These are phyloP conservation scores for Vigna nakashimae DNA, from an alignment of 306 rosid genomes.

Conservation along the genomic window DNA sequence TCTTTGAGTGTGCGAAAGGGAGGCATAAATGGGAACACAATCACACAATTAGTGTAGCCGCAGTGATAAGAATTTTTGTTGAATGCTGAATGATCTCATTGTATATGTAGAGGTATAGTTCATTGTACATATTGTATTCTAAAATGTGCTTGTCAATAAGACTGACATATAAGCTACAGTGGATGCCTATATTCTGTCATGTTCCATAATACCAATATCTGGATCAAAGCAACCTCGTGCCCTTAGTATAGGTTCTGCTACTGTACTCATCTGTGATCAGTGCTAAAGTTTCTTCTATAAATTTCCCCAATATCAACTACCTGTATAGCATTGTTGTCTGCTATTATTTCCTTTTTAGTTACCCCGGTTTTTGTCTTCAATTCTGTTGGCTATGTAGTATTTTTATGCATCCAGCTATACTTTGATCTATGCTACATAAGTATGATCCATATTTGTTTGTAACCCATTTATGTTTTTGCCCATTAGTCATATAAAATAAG, in stretches of 20 bases:
- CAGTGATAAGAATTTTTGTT: not conserved
- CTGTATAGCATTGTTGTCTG: not conserved
- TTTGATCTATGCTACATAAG: slow-evolving; percentile 11
- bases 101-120: not conserved
- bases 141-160: slow-evolving; percentile 1
- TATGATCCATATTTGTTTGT: slow-evolving; percentile 12
- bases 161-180: not conserved
- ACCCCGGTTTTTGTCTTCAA: slow-evolving; percentile 15
- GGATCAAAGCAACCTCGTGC: slow-evolving; percentile 14
- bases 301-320: not conserved
- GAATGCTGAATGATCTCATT: slow-evolving; percentile 21
- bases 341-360: not conserved
- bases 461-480: not conserved
- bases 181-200: not conserved
- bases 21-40: not conserved
- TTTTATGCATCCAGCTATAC: not conserved
- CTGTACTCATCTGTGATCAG: slow-evolving; percentile 1
- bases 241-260: slow-evolving; percentile 13
- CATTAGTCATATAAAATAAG: not conserved
- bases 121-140: not conserved
- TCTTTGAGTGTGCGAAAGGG: not conserved
- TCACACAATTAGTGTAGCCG: no score
- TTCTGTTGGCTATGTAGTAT: not conserved
- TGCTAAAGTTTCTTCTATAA: not conserved
- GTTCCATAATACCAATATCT: slow-evolving; percentile 17